These are phyloP conservation scores for Spinellus fusiger DNA, from an alignment of 192 early-diverging fungal genomes.

Conservation along the genomic window DNA sequence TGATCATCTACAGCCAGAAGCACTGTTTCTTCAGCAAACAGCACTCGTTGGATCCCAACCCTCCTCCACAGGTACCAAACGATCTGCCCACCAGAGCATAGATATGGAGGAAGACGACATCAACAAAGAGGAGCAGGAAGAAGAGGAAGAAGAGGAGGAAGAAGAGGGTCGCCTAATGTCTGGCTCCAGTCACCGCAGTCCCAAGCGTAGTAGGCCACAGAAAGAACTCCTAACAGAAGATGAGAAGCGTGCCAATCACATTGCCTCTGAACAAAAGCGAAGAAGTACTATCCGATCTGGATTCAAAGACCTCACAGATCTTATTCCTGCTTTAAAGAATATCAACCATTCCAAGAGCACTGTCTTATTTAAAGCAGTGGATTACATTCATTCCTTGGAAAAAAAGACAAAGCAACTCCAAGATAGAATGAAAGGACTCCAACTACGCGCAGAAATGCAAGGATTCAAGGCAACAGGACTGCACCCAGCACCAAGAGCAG, in stretches of 20 bases:
- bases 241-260: constrained; percentile 73
- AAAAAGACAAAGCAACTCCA: constrained; percentile 35
- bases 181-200: neutral
- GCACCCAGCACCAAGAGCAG: neutral
- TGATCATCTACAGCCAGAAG: too few relatives aligned
- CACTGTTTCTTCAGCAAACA: too few relatives aligned
- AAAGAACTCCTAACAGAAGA: constrained; percentile 71
- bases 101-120: too few relatives aligned
- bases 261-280: constrained; percentile 72
- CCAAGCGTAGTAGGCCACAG: constrained; percentile 35
- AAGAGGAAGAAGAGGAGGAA: neutral
- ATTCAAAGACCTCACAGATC: constrained; percentile 84
- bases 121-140: neutral
- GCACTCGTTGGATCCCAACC: too few relatives aligned
- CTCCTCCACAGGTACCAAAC: too few relatives aligned
- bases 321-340: constrained; percentile 76
- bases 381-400: constrained; percentile 59
- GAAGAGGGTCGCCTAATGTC: neutral
- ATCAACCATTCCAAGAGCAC: constrained; percentile 63
- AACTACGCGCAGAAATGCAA: constrained; percentile 27
- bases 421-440: constrained; percentile 23
- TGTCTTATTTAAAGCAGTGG: constrained; percentile 64
- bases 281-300: constrained; percentile 75
- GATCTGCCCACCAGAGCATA: too few relatives aligned
- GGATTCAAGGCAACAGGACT: constrained; percentile 12